Evolutionary conservation across 208 protist species (phyloP).

Genomic region (Entamoeba moshkovskii): DNA sequence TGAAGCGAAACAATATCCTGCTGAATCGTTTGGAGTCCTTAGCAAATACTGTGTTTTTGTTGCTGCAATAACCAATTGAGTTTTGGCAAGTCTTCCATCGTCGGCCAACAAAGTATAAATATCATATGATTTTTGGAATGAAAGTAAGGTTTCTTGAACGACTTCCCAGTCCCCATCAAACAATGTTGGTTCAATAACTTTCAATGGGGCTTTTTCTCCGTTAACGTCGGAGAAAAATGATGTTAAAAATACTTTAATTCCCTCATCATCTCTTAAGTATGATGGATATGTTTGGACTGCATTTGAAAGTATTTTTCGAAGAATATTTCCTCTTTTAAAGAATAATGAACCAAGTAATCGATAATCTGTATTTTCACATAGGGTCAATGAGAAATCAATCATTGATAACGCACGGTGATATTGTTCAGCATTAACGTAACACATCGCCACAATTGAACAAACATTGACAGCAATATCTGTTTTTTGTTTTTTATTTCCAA

Average conservation of each 20-base stretch:
- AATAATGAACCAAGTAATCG: not conserved
- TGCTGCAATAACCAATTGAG: not conserved
- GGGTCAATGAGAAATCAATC: not conserved
- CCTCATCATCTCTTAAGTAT: not conserved
- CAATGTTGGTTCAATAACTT: not conserved
- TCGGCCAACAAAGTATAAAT: not conserved
- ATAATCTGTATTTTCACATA: not conserved
- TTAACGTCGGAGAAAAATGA: not conserved
- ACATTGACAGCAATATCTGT: not conserved
- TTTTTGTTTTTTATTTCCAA: not conserved
- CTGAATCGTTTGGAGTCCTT: not conserved
- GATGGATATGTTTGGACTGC: not conserved
- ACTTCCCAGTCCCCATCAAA: not conserved
- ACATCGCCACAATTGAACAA: not conserved
- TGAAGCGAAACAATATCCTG: not conserved
- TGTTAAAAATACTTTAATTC: not conserved
- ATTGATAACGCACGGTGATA: not conserved
- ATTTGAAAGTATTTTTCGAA: not conserved
- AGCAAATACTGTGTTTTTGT: not conserved
- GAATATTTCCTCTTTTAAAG: not conserved
- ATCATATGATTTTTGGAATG: not conserved
- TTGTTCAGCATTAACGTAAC: not conserved
- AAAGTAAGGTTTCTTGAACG: not conserved
- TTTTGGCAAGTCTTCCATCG: not conserved
- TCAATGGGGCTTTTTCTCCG: not conserved